These are phyloP conservation scores for Anthostomella pinea DNA, from an alignment of 2,329 filamentous ascomycete species.

Conservation along the genomic window DNA sequence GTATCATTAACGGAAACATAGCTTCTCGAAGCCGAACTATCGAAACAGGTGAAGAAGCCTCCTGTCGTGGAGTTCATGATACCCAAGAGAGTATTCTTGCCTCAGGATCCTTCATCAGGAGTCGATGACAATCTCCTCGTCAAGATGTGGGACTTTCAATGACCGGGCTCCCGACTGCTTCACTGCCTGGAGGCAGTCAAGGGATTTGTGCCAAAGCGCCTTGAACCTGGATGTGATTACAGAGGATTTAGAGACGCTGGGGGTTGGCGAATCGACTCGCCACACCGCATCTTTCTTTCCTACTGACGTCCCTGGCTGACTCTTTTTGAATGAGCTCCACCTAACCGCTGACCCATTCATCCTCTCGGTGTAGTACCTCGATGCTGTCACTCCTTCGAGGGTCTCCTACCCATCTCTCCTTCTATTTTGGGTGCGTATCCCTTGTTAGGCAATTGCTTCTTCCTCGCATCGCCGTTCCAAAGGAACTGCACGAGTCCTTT, in stretches of 20 bases:
- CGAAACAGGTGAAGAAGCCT: slow-evolving; percentile 78
- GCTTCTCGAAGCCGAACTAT: slow-evolving; percentile 81
- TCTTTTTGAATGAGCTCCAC: too few species aligned
- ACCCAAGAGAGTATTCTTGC: slow-evolving; percentile 74
- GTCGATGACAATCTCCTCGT: slow-evolving; percentile 55
- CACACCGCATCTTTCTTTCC: slow-evolving; percentile 2
- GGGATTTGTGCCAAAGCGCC: too few species aligned
- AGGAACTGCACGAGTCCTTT: slow-evolving; percentile 8
- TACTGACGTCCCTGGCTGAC: too few species aligned
- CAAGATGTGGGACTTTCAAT: slow-evolving; percentile 59
- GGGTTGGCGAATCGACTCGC: not conserved
- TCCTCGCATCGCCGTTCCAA: slow-evolving; percentile 17
- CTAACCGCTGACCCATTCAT: too few species aligned
- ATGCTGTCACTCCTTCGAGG: too few species aligned
- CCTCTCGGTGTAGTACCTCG: too few species aligned
- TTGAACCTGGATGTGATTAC: slow-evolving; percentile 1
- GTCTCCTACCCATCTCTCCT: too few species aligned
- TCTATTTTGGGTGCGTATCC: slow-evolving; percentile 11
- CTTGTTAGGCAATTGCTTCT: too few species aligned
- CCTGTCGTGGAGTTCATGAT: slow-evolving; percentile 94
- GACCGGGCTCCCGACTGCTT: slow-evolving; percentile 9
- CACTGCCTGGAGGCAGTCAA: too few species aligned
- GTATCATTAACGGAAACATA: slow-evolving; percentile 39
- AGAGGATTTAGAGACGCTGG: slow-evolving; percentile 1
- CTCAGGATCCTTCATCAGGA: slow-evolving; percentile 46